Evolutionary conservation across 2,329 filamentous ascomycete species (phyloP).

Genomic region (Xylariaceae sp.): DNA sequence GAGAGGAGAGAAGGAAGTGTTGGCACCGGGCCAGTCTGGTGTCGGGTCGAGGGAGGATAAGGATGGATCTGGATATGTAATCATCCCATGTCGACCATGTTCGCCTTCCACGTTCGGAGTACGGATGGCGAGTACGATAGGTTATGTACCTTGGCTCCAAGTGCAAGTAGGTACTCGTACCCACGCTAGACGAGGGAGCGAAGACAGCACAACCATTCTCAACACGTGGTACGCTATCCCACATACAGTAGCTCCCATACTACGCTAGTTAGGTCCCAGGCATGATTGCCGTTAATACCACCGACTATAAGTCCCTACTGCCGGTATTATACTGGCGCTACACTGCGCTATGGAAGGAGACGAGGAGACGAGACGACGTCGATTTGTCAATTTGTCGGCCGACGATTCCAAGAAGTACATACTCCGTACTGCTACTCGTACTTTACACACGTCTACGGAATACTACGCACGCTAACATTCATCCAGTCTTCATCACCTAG

Average conservation of each 20-base stretch:
- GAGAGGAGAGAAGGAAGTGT: not conserved
- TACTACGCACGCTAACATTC: not conserved
- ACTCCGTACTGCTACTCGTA: too few species aligned
- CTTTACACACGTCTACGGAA: too few species aligned
- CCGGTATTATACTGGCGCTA: not conserved
- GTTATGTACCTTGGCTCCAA: too few species aligned
- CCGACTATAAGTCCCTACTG: not conserved
- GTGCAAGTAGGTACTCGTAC: not conserved
- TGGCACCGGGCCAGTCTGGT: not conserved
- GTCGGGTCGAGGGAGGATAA: too few species aligned
- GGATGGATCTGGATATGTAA: too few species aligned
- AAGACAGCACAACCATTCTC: constrained; percentile 7
- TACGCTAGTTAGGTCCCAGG: not conserved
- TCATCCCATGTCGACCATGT: too few species aligned
- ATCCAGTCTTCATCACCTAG: too few species aligned
- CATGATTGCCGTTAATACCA: not conserved
- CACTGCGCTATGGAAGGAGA: too few species aligned
- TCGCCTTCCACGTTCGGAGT: too few species aligned
- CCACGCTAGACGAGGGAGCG: not conserved
- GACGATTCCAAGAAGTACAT: too few species aligned
- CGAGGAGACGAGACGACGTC: not conserved
- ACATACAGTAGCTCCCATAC: not conserved
- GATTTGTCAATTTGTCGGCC: not conserved
- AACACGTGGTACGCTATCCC: constrained; percentile 11
- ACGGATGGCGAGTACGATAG: too few species aligned